These are phyloP conservation scores for Tulasnella sp. DNA, from an alignment of 768 basidiomycete species.

Conservation along the genomic window DNA sequence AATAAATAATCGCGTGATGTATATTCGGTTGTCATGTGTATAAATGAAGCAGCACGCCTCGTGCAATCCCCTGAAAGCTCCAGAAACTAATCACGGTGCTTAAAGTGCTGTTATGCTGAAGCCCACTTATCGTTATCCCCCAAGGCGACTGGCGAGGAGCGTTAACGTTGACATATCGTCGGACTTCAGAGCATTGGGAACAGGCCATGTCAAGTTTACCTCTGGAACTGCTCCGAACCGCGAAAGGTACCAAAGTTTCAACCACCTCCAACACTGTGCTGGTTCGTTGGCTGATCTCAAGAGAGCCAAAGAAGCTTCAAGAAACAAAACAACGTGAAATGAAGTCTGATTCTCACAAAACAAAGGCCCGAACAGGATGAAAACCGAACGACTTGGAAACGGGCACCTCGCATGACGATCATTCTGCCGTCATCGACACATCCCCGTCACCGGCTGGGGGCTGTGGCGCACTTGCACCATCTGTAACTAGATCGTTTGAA, in stretches of 20 bases:
- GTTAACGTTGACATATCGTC: neutral
- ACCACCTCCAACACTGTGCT: neutral
- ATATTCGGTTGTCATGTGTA: neutral
- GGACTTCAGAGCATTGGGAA: neutral
- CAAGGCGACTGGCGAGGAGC: neutral
- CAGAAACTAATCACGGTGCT: neutral
- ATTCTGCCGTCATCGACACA: neutral
- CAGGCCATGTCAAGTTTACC: neutral
- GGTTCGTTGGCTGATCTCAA: neutral
- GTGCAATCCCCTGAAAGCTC: neutral
- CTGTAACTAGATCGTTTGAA: neutral
- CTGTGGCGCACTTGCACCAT: neutral
- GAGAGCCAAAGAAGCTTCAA: neutral
- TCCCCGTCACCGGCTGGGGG: neutral
- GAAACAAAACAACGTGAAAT: neutral
- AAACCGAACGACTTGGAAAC: neutral
- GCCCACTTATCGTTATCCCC: neutral
- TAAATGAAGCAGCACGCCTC: neutral
- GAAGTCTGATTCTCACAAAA: neutral
- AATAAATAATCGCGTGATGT: neutral
- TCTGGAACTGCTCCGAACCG: neutral
- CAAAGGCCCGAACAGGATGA: neutral
- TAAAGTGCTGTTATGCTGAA: neutral
- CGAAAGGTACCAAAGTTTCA: neutral
- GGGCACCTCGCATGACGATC: neutral